A percentile compares a stretch with the other conserved stretches of the same genome.
Conservation (phyloP, 2,329 filamentous ascomycete genomes). For the Calycina herbarum region DNA sequence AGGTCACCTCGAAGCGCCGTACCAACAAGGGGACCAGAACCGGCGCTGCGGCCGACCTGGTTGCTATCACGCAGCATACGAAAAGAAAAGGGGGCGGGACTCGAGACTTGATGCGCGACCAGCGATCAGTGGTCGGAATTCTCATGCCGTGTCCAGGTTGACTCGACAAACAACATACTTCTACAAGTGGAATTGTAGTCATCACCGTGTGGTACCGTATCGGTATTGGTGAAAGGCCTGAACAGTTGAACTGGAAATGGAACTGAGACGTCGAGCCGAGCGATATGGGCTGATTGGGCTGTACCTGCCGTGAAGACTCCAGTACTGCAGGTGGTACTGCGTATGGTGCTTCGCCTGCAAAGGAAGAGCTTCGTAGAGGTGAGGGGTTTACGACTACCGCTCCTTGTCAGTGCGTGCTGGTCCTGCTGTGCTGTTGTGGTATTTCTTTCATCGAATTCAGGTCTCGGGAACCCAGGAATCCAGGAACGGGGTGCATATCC, state of each 20-base stretch:
- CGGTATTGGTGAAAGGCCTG: background rate
- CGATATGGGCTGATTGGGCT: background rate
- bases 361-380: too few relatives aligned
- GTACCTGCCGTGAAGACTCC: background rate
- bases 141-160: background rate
- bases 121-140: background rate
- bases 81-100: background rate
- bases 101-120: background rate
- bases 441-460: background rate
- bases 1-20: constrained; percentile 10
- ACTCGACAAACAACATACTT: background rate
- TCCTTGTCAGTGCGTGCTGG: background rate
- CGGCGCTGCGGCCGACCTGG: background rate
- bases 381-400: background rate
- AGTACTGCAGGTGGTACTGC: too few relatives aligned
- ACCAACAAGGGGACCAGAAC: background rate
- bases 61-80: background rate
- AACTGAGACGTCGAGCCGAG: background rate
- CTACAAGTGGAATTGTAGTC: too few relatives aligned
- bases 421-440: background rate
- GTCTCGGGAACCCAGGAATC: background rate
- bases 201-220: too few relatives aligned
- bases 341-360: background rate
- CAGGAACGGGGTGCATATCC: background rate
- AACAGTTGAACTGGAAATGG: background rate